These are phyloP conservation scores for Cladophialophora psammophila DNA, from an alignment of 2,329 filamentous ascomycete species.

Conservation along the genomic window DNA sequence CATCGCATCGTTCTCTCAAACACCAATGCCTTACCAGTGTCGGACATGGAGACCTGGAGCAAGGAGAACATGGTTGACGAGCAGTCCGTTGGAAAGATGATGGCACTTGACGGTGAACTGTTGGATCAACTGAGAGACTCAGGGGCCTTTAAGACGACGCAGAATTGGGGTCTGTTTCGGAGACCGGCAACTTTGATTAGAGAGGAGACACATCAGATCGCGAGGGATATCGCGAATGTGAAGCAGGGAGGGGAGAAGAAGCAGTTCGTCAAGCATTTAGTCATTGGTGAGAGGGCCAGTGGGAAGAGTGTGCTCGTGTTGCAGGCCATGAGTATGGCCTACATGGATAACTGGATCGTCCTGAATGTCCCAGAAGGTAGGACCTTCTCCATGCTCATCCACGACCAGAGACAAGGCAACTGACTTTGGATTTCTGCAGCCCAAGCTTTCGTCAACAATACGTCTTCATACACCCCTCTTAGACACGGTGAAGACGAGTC, in stretches of 20 bases:
- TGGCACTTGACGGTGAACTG: conserved; percentile 69
- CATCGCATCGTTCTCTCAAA: conserved; percentile 94
- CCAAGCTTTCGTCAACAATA: conserved; percentile 79
- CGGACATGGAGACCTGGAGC: conserved; percentile 69
- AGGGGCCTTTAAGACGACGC: conserved; percentile 88
- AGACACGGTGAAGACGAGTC: conserved; percentile 44
- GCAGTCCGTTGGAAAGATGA: conserved; percentile 68
- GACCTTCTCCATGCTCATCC: conserved; percentile 42
- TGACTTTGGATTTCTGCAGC: conserved; percentile 55
- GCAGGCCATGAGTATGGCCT: conserved; percentile 81
- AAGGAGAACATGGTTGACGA: conserved; percentile 62
- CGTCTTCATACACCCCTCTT: conserved; percentile 80
- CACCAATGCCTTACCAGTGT: conserved; percentile 84
- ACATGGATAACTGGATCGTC: conserved; percentile 86
- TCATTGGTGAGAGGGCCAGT: conserved; percentile 75
- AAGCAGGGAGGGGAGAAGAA: conserved; percentile 49
- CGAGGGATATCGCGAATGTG: conserved; percentile 67
- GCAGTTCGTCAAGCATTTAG: conserved; percentile 62
- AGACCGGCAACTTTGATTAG: conserved; percentile 80
- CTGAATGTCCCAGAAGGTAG: conserved; percentile 88
- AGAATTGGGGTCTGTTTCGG: conserved; percentile 87
- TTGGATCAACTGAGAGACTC: conserved; percentile 82
- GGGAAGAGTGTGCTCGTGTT: conserved; percentile 89
- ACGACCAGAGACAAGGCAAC: neutral
- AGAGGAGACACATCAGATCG: conserved; percentile 76